phyloP scores from a whole-genome alignment of 2,329 filamentous ascomycete species.

The Apiospora phragmitis region DNA sequence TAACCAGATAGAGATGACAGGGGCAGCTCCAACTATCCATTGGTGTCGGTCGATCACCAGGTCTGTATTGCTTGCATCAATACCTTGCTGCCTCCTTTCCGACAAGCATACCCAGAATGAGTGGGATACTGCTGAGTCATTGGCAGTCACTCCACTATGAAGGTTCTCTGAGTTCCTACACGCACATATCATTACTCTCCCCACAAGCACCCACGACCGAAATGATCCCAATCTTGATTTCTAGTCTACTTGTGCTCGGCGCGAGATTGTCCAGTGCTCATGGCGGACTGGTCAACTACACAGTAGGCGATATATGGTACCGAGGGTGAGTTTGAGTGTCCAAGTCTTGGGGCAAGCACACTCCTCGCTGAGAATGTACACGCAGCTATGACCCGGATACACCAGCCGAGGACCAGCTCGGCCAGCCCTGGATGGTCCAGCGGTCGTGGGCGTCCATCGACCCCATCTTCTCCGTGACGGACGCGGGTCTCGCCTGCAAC shows the following conservation, averaged over 20 bases:
- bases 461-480: constrained; percentile 36
- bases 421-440: constrained; percentile 40
- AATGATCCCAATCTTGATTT: background rate
- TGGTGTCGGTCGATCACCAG: background rate
- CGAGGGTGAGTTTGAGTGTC: constrained; percentile 32
- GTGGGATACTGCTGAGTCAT: background rate
- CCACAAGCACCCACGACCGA: background rate
- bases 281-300: constrained; percentile 41
- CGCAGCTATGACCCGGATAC: constrained; percentile 37
- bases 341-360: too few species aligned
- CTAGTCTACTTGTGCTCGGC: constrained; percentile 18
- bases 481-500: constrained; percentile 38
- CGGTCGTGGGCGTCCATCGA: constrained; percentile 39
- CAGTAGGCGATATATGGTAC: constrained; percentile 42
- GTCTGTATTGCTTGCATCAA: background rate
- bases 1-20: background rate
- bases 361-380: background rate
- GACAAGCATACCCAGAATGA: background rate
- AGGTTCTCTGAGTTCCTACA: background rate
- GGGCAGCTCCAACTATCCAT: background rate
- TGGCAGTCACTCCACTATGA: background rate
- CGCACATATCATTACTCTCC: background rate
- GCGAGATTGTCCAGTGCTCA: constrained; percentile 27
- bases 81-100: background rate
- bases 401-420: constrained; percentile 31